Evolutionary conservation across 345 rosid species (phyloP), one percentile per base, ranked within the genome.

Genomic region (Gossypium longicalyx): DNA sequence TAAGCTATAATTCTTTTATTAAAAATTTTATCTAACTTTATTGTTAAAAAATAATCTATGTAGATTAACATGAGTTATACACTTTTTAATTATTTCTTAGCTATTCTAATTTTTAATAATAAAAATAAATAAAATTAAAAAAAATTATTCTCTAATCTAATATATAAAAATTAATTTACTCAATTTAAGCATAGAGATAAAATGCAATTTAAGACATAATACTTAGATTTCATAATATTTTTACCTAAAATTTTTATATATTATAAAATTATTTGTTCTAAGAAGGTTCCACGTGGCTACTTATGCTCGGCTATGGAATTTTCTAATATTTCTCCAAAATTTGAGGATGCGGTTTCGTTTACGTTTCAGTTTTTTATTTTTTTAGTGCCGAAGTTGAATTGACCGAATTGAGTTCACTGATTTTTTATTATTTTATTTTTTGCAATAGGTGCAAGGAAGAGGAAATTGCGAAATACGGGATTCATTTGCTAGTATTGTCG

Each of bases 401-500:
- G 77, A 78, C 72, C 23, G 22, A 74, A 47, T 47, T 76, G 20
- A 0, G 58, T 34, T 72, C 12, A 10, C 20, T 47, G 5, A 4
- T 4, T 64, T 54, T 44, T 69, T 2, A 34, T 5, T 29, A 2
- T 27, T 23, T 23, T 23, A 23, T 34, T 45, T 45, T 45, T 45
- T 45, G 12, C 43, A 12, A 66, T 73, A 94, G 98, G 80, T 87
- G 86, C 79, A 62, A 76, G 9, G 92, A 87, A 58, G 89, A 84
- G 74, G 83, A 90, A 70, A 79, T 90, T 88, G 89, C 84, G 82
- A 83, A 82, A 77, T 87, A 80, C 23, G 95, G 91, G 38, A 87
- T 92, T 61, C 98, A 91, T 62, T 87, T 94, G 17, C 79, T 94
- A 71, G 87, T 89, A 8, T 81, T 94, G 60, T 87, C 95, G 2